Percentiles rank a stretch among this genome's conserved stretches.
Evolutionary conservation across 106 monocot genomes (phyloP).

Genomic region (Vanilla planifolia): DNA sequence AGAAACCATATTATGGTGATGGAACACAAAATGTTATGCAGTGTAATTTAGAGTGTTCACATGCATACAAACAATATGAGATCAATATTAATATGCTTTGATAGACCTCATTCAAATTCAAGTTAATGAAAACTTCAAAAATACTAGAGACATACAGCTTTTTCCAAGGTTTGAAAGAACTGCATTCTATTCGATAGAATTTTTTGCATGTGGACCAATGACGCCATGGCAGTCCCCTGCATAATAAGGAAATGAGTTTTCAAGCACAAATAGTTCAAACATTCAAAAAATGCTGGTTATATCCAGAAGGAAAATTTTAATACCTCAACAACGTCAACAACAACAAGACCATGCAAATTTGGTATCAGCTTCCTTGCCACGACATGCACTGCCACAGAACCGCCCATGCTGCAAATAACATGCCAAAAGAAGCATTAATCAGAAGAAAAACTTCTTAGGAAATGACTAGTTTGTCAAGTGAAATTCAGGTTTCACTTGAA

Average conservation of each 20-base stretch:
- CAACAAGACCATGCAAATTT: slow-evolving; percentile 61
- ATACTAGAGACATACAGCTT: slow-evolving; percentile 62
- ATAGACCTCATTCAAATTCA: not conserved
- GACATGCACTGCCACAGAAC: slow-evolving; percentile 94
- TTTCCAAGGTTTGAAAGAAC: slow-evolving; percentile 67
- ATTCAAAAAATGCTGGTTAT: not conserved
- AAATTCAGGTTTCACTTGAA: no score
- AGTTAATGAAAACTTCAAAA: not conserved
- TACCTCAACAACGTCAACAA: slow-evolving; percentile 99
- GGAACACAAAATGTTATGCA: not conserved
- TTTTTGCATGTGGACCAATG: slow-evolving; percentile 96
- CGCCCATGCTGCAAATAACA: slow-evolving; percentile 79
- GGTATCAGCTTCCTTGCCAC: slow-evolving; percentile 53
- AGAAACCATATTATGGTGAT: no score
- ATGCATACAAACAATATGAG: not conserved
- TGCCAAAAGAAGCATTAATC: slow-evolving; percentile 4
- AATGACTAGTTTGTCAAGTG: no score
- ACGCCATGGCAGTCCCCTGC: slow-evolving; percentile 97
- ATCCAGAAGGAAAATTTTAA: no score
- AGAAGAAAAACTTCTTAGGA: no score
- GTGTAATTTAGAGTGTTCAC: not conserved
- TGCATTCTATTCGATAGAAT: slow-evolving; percentile 81
- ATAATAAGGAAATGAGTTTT: slow-evolving; percentile 20
- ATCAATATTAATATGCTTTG: not conserved
- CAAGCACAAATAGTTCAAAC: not conserved